Evolutionary conservation across 257 asterid species (phyloP), one percentile per base, ranked within the genome.

Genomic region (Coffea canephora): DNA sequence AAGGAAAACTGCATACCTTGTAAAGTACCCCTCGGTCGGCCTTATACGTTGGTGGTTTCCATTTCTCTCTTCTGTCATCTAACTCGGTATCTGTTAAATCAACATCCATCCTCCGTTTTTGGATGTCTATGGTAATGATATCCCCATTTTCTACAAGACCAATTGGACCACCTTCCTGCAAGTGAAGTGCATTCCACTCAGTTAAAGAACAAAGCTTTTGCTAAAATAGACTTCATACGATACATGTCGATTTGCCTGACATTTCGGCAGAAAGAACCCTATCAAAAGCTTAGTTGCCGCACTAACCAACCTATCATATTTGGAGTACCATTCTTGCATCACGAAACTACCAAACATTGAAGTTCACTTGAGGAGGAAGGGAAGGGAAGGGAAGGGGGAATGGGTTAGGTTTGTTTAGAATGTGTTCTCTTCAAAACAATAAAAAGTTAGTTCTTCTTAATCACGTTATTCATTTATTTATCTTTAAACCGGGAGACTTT

Each of bases 91-190:
- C 97, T 27, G 97, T 85, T 77, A 95, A 81, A 34, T 83, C 82
- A 45, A 91, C 97, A 70, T 95, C 98, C 81, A 95, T 93, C 78
- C 87, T 85, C 86, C 70, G 88, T 78, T 91, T 91, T 82, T 76
- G 65, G 49, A 95, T 91, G 74, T 95, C 98, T 75, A 95, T 85
- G 9, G 98, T 88, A 31, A 95, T 84, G 2, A 91, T 19, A 57
- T 95, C 99, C 43, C 99, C 99, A 25, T 90, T 83, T 85, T 90
- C 83, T 34, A 95, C 83, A n/a, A 94, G 90, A 81, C 93, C 98
- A 71, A 94, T 87, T 9, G 98, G 97, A 49, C 98, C 98, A 46
- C 99, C 98, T 89, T 95, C 99, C 99, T 95, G 93, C 73, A 87
- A 85, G 36, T 70, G 48, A 18, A 71, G 54, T 41, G 78, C 54